Evolutionary conservation across 495 filamentous ascomycete genomes (phyloP).

Genomic region (Daldinia bambusicola): DNA sequence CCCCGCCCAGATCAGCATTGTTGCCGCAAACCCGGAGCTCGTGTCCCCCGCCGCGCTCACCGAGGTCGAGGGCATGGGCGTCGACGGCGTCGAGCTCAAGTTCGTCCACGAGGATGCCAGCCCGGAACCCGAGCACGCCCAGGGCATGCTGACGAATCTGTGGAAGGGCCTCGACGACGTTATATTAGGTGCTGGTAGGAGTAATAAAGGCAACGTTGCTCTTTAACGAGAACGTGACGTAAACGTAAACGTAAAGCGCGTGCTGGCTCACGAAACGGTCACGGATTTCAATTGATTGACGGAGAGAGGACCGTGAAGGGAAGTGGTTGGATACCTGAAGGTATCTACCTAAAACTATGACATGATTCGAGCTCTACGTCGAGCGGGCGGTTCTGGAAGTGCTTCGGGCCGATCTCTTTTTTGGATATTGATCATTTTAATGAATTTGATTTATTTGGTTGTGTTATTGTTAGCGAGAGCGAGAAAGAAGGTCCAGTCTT

Average conservation of each 20-base stretch:
- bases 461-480: constrained; percentile 14
- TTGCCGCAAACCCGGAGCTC: constrained; percentile 56
- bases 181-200: constrained; percentile 37
- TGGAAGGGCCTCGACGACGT: constrained; percentile 61
- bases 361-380: constrained; percentile 26
- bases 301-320: not conserved
- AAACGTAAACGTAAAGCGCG: constrained; percentile 5
- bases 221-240: constrained; percentile 39
- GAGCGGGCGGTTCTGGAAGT: constrained; percentile 44
- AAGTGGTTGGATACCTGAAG: not conserved
- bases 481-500: constrained; percentile 6
- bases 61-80: constrained; percentile 57
- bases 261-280: not conserved
- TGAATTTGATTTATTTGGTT: constrained; percentile 23
- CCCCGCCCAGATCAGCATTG: constrained; percentile 52
- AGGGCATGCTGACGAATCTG: constrained; percentile 55
- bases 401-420: constrained; percentile 38
- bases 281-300: constrained; percentile 12
- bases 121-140: constrained; percentile 40
- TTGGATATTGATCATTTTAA: constrained; percentile 38
- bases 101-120: constrained; percentile 52
- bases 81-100: constrained; percentile 61
- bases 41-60: constrained; percentile 56
- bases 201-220: constrained; percentile 39
- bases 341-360: not conserved